phyloP scores from a whole-genome alignment of 441 rosid species.

The Jatropha podagrica region DNA sequence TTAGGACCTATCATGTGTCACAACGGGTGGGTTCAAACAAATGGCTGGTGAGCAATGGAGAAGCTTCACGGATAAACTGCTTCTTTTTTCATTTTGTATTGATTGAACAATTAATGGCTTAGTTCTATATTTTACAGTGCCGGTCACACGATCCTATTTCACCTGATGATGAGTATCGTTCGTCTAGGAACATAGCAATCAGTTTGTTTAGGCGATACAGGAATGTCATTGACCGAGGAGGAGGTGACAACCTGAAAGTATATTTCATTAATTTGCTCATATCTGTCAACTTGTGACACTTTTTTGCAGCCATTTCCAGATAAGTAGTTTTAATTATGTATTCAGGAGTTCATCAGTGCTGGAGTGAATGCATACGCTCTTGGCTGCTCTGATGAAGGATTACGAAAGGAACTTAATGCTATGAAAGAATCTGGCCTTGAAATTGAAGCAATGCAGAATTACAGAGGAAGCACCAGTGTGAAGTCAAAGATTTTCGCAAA shows the following conservation, averaged over 20 bases:
- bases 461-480: constrained; percentile 62
- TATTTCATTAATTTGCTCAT: constrained; percentile 26
- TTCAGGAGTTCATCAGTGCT: constrained; percentile 80
- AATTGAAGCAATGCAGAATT: constrained; percentile 60
- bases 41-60: constrained; percentile 52
- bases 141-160: constrained; percentile 50
- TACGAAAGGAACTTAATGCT: constrained; percentile 68
- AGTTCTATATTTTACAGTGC: constrained; percentile 41
- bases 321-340: constrained; percentile 20
- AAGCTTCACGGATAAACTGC: not conserved
- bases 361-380: constrained; percentile 87
- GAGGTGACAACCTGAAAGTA: constrained; percentile 92
- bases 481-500: constrained; percentile 54
- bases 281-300: constrained; percentile 13
- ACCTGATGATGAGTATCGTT: constrained; percentile 78
- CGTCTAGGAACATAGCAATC: constrained; percentile 82
- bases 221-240: constrained; percentile 81
- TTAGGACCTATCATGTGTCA: constrained; percentile 28
- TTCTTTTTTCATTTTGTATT: constrained; percentile 5
- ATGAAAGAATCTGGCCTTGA: constrained; percentile 66
- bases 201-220: constrained; percentile 81
- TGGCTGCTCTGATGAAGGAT: constrained; percentile 81
- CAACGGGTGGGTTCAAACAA: constrained; percentile 37
- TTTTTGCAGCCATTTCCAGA: constrained; percentile 9
- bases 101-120: constrained; percentile 2